Conservation (phyloP, 305 asterid genomes). For the Nicotiana rustica region DNA sequence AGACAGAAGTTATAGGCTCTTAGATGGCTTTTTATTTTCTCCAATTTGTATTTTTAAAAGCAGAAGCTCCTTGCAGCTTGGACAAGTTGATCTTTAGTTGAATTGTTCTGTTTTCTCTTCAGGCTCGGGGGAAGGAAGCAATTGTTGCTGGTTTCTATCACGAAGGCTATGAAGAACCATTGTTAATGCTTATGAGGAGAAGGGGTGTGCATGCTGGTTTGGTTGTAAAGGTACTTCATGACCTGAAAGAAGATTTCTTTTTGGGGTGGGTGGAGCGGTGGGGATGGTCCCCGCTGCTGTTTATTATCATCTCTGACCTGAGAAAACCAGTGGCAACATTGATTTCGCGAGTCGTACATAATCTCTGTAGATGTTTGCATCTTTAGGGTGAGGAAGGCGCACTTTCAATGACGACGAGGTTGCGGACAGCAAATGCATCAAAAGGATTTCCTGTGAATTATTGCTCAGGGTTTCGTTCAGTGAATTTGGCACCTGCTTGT, state of each 20-base stretch:
- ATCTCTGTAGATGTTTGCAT: conserved; percentile 33
- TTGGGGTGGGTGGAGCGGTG: not conserved
- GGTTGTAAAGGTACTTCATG: conserved; percentile 77
- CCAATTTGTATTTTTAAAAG: not conserved
- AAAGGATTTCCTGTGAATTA: conserved; percentile 92
- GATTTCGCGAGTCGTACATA: conserved; percentile 18
- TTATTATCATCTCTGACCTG: conserved; percentile 26
- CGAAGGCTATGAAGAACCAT: conserved; percentile 91
- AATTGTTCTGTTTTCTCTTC: conserved; percentile 35
- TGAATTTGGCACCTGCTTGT: conserved; percentile 56
- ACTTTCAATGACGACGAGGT: conserved; percentile 92
- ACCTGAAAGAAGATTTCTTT: not conserved
- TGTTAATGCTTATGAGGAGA: conserved; percentile 97
- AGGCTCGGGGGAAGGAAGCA: conserved; percentile 92
- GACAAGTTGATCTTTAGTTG: conserved; percentile 32
- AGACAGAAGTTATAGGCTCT: conserved; percentile 12
- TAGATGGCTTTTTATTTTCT: not conserved
- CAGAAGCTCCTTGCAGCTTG: conserved; percentile 5
- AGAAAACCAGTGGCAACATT: not conserved
- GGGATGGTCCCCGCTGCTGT: not conserved
- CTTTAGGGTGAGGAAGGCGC: conserved; percentile 98
- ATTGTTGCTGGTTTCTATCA: conserved; percentile 96
- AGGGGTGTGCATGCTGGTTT: conserved; percentile 94
- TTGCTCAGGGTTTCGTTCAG: conserved; percentile 94
- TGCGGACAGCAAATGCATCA: conserved; percentile 75